A percentile compares a stretch with the other conserved stretches of the same genome.
Evolutionary conservation across 306 rosid genomes (phyloP).

Genomic region (Castanopsis chinensis): DNA sequence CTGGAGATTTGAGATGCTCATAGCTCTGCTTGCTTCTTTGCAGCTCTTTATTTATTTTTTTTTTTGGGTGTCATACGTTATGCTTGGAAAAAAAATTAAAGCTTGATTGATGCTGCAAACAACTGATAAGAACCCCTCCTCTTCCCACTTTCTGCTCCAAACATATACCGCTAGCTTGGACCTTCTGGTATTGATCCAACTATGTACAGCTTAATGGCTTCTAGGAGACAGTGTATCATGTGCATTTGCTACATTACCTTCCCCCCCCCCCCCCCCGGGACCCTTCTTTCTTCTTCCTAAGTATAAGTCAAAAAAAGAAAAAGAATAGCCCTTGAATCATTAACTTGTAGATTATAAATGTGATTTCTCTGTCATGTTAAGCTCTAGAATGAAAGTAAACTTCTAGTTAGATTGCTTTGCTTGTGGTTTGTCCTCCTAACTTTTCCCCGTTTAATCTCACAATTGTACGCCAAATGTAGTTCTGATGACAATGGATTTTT

Average conservation of each 20-base stretch:
- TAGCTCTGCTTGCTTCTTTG: not conserved
- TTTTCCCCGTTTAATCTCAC: not conserved
- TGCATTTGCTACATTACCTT: not conserved
- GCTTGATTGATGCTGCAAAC: not conserved
- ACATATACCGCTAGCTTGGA: not conserved
- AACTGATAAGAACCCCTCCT: not conserved
- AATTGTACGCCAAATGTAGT: not conserved
- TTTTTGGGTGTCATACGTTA: not conserved
- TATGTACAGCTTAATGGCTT: not conserved
- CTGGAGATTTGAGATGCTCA: not conserved
- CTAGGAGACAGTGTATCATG: not conserved
- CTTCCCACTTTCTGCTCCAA: not conserved
- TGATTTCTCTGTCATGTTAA: not conserved
- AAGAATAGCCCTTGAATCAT: not conserved
- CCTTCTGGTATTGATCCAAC: not conserved
- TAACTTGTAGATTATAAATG: not conserved
- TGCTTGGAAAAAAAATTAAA: not conserved
- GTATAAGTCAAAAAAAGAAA: too few species aligned
- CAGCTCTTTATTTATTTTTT: not conserved
- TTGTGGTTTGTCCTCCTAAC: not conserved
- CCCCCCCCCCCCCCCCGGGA: too few species aligned
- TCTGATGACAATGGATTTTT: not conserved
- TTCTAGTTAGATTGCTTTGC: not conserved
- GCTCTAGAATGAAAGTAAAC: not conserved
- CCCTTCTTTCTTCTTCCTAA: too few species aligned